These are phyloP conservation scores for Tylopilus sp. DNA, from an alignment of 1,284 basidiomycete genomes.

Conservation along the genomic window DNA sequence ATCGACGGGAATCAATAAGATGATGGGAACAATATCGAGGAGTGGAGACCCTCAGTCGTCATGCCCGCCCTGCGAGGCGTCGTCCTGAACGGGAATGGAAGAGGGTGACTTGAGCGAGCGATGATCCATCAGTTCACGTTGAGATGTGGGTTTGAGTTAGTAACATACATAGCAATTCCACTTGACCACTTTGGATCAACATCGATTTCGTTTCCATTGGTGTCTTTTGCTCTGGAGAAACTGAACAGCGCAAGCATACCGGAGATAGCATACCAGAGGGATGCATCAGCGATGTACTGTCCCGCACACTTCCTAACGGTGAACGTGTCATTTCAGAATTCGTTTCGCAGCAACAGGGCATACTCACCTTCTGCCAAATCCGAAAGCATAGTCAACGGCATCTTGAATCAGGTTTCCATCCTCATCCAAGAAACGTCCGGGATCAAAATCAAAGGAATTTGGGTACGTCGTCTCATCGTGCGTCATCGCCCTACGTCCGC, in stretches of 20 bases:
- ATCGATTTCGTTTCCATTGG: constrained; percentile 14
- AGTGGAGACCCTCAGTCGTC: constrained; percentile 4
- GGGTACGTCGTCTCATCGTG: constrained; percentile 24
- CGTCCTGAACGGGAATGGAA: constrained; percentile 17
- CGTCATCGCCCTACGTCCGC: constrained; percentile 24
- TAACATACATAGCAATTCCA: constrained; percentile 16
- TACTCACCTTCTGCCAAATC: constrained; percentile 26
- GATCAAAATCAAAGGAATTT: constrained; percentile 25
- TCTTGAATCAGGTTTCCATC: constrained; percentile 19
- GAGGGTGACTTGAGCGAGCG: constrained; percentile 14
- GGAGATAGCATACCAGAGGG: constrained; percentile 21
- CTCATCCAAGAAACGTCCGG: constrained; percentile 26
- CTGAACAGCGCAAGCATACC: constrained; percentile 21
- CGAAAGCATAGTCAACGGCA: constrained; percentile 17
- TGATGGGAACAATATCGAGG: background rate
- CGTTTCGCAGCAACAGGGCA: background rate
- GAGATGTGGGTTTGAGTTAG: background rate
- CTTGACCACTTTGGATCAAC: constrained; percentile 19
- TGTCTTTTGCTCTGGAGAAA: constrained; percentile 19
- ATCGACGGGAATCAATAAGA: background rate
- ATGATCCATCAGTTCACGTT: background rate
- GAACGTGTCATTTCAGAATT: background rate
- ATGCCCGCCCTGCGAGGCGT: constrained; percentile 8
- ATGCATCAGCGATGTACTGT: constrained; percentile 24
- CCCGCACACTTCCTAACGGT: constrained; percentile 26